Conservation (phyloP, 805 yeast genomes). For the Jamesozyma lodderae region DNA sequence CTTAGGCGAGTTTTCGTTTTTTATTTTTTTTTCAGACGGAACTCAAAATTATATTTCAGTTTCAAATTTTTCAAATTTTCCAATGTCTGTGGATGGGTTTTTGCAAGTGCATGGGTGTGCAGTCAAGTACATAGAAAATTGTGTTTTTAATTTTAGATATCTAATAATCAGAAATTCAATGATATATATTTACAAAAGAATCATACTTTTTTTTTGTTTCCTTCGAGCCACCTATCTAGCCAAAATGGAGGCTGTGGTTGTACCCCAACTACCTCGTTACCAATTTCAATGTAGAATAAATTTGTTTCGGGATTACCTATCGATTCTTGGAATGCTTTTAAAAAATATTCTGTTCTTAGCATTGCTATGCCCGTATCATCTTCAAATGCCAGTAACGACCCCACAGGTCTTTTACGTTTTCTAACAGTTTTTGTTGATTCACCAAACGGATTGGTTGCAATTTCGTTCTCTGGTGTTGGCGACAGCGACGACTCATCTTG, state of each 20-base stretch:
- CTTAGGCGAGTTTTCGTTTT: too few species aligned
- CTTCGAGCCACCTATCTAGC: constrained; percentile 11
- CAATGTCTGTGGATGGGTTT: too few species aligned
- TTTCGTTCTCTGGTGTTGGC: too few species aligned
- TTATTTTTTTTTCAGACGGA: too few species aligned
- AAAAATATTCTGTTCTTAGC: constrained; percentile 40
- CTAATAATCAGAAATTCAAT: too few species aligned
- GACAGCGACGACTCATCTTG: too few species aligned
- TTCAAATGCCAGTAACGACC: constrained; percentile 47
- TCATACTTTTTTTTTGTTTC: constrained; percentile 1
- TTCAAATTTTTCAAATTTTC: too few species aligned
- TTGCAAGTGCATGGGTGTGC: too few species aligned
- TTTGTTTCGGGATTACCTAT: constrained; percentile 6
- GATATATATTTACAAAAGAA: too few species aligned
- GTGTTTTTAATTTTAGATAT: too few species aligned
- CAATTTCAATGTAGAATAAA: constrained; percentile 9
- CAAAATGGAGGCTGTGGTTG: constrained; percentile 23
- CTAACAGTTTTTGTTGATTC: constrained; percentile 6
- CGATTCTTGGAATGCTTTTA: constrained; percentile 14
- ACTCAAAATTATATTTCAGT: too few species aligned
- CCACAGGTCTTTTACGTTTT: constrained; percentile 42
- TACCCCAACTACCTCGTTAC: constrained; percentile 4
- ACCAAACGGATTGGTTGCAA: constrained; percentile 35
- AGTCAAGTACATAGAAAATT: too few species aligned
- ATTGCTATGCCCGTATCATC: constrained; percentile 62